Conservation (phyloP, 495 filamentous ascomycete genomes). For the Penicillium subrubescens region DNA sequence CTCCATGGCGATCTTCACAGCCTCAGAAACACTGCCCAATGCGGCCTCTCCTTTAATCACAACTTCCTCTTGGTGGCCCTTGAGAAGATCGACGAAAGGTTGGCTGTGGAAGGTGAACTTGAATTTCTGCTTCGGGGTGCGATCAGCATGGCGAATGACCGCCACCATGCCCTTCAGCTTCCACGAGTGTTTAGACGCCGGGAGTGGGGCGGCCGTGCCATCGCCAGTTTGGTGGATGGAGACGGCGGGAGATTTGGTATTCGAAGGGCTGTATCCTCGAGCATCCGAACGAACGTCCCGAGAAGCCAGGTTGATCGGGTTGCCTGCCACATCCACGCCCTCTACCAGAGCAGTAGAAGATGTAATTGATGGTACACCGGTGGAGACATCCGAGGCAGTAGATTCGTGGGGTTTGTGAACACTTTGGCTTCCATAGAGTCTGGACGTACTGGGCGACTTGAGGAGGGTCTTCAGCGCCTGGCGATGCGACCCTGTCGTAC, state of each 20-base stretch:
- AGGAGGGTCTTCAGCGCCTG: slow-evolving; percentile 58
- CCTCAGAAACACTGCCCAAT: slow-evolving; percentile 82
- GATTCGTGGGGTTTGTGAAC: slow-evolving; percentile 38
- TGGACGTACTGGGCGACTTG: slow-evolving; percentile 66
- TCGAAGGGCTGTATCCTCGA: slow-evolving; percentile 30
- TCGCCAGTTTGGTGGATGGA: slow-evolving; percentile 34
- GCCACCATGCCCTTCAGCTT: slow-evolving; percentile 98
- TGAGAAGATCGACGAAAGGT: slow-evolving; percentile 91
- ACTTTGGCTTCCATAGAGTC: slow-evolving; percentile 54
- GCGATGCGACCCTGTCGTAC: slow-evolving; percentile 40
- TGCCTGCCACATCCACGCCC: slow-evolving; percentile 28
- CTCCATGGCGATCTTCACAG: slow-evolving; percentile 75
- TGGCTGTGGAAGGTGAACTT: slow-evolving; percentile 98
- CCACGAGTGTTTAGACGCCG: slow-evolving; percentile 93
- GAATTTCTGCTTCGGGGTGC: slow-evolving; percentile 98
- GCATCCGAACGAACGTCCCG: slow-evolving; percentile 31
- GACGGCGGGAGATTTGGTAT: slow-evolving; percentile 34
- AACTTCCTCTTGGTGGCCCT: slow-evolving; percentile 94
- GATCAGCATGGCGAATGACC: slow-evolving; percentile 92
- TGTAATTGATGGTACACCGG: slow-evolving; percentile 46
- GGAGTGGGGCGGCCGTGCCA: slow-evolving; percentile 59
- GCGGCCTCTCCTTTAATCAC: slow-evolving; percentile 90
- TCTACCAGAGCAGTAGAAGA: slow-evolving; percentile 55
- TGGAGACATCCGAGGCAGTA: slow-evolving; percentile 45
- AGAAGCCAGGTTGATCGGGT: slow-evolving; percentile 19